Evolutionary conservation across 2,329 filamentous ascomycete genomes (phyloP).

Genomic region (Arachnopeziza araneosa): DNA sequence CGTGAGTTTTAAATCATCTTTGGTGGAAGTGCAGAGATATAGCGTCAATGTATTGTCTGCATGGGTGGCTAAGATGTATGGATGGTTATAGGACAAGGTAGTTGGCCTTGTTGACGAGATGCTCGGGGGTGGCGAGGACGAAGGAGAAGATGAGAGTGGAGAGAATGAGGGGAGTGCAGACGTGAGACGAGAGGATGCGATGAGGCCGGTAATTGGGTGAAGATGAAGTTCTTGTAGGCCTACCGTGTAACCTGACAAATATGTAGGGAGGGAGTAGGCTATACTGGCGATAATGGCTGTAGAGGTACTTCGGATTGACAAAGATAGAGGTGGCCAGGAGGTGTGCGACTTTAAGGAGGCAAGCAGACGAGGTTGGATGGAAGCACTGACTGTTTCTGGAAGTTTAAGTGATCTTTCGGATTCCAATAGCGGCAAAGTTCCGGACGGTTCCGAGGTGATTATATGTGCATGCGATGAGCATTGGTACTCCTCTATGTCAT

Average conservation of each 20-base stretch:
- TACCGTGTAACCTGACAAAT: constrained; percentile 76
- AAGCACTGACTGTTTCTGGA: not conserved
- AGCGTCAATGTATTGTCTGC: constrained; percentile 67
- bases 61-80: constrained; percentile 64
- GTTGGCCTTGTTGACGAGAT: constrained; percentile 35
- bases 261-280: constrained; percentile 76
- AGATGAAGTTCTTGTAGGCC: constrained; percentile 87
- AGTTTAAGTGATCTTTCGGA: not conserved
- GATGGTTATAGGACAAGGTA: constrained; percentile 47
- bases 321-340: constrained; percentile 68
- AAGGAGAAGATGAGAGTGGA: constrained; percentile 24
- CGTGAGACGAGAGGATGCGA: constrained; percentile 43
- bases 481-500: not conserved
- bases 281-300: constrained; percentile 71
- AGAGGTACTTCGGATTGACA: constrained; percentile 70
- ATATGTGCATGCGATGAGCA: not conserved
- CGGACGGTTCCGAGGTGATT: not conserved
- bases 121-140: constrained; percentile 8
- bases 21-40: constrained; percentile 60
- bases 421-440: not conserved
- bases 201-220: constrained; percentile 19
- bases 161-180: constrained; percentile 43
- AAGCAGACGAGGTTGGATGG: constrained; percentile 44
- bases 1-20: constrained; percentile 49
- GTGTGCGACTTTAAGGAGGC: constrained; percentile 78